phyloP scores from a whole-genome alignment of 768 basidiomycete genomes.

The Suillus subaureus region DNA sequence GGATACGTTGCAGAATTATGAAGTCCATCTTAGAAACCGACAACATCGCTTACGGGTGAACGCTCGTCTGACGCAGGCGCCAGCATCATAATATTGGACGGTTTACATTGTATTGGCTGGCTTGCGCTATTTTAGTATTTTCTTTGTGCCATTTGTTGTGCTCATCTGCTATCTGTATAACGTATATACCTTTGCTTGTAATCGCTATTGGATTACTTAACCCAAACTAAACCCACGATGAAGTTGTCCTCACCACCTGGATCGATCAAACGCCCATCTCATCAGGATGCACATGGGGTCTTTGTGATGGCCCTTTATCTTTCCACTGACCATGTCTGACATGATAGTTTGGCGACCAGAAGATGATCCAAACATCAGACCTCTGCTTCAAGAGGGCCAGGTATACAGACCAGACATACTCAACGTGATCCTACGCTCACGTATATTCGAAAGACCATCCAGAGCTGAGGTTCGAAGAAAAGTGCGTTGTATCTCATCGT shows the following conservation, averaged over 20 bases:
- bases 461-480: slow-evolving; percentile 69
- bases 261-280: neutral
- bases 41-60: slow-evolving; percentile 77
- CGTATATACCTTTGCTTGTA: slow-evolving; percentile 39
- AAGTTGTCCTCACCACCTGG: neutral
- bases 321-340: slow-evolving; percentile 11
- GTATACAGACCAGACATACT: slow-evolving; percentile 62
- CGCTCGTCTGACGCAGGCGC: slow-evolving; percentile 41
- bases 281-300: neutral
- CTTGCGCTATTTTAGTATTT: slow-evolving; percentile 11
- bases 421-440: slow-evolving; percentile 38
- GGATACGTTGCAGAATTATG: slow-evolving; percentile 86
- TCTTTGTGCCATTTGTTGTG: slow-evolving; percentile 22
- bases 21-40: slow-evolving; percentile 89
- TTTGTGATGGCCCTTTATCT: neutral
- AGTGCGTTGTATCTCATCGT: slow-evolving; percentile 38
- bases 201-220: slow-evolving; percentile 5
- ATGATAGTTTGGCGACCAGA: slow-evolving; percentile 45
- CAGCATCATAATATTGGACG: slow-evolving; percentile 1
- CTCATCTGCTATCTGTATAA: slow-evolving; percentile 26
- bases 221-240: neutral
- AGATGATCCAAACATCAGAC: slow-evolving; percentile 23
- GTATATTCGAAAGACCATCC: slow-evolving; percentile 55
- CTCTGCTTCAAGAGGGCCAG: slow-evolving; percentile 28
- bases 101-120: neutral